phyloP scores from a whole-genome alignment of 768 basidiomycete genomes.

The Dacryopinax spathularia region DNA sequence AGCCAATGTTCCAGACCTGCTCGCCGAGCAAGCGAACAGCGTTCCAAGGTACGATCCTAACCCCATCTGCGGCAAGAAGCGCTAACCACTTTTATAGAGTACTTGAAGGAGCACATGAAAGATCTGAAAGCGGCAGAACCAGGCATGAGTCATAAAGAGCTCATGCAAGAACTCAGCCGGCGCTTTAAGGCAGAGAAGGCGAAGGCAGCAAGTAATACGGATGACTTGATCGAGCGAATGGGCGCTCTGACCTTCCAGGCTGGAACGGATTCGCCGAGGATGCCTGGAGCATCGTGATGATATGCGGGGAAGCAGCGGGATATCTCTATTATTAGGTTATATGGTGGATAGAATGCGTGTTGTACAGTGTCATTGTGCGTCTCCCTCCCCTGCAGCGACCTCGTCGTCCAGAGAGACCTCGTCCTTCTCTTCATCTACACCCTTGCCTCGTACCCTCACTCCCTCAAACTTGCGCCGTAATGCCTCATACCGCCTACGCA shows the following conservation, averaged over 20 bases:
- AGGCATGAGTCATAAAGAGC: slow-evolving; percentile 18
- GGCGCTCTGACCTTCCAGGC: neutral
- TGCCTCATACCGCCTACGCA: slow-evolving; percentile 70
- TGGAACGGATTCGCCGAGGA: neutral
- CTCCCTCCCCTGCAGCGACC: neutral
- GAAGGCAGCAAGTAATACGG: neutral
- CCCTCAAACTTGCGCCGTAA: slow-evolving; percentile 75
- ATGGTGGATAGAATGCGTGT: neutral
- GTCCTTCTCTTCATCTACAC: slow-evolving; percentile 12
- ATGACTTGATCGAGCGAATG: slow-evolving; percentile 9
- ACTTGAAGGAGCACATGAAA: slow-evolving; percentile 19
- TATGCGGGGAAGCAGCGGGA: neutral
- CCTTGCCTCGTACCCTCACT: slow-evolving; percentile 27
- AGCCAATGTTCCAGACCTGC: slow-evolving; percentile 18
- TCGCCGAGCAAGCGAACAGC: slow-evolving; percentile 17
- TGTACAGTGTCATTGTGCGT: neutral
- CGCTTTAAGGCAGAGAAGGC: slow-evolving; percentile 14
- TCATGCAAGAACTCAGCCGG: slow-evolving; percentile 19
- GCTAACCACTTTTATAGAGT: slow-evolving; percentile 8
- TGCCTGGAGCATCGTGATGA: neutral
- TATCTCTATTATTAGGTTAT: neutral
- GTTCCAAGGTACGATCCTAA: slow-evolving; percentile 19
- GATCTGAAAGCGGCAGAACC: slow-evolving; percentile 19
- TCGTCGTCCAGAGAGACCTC: neutral
- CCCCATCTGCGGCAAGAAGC: neutral